Base-by-base conservation (phyloP, 2,329 filamentous ascomycete species). In the Neoscytalidium dimidiatum region DNA sequence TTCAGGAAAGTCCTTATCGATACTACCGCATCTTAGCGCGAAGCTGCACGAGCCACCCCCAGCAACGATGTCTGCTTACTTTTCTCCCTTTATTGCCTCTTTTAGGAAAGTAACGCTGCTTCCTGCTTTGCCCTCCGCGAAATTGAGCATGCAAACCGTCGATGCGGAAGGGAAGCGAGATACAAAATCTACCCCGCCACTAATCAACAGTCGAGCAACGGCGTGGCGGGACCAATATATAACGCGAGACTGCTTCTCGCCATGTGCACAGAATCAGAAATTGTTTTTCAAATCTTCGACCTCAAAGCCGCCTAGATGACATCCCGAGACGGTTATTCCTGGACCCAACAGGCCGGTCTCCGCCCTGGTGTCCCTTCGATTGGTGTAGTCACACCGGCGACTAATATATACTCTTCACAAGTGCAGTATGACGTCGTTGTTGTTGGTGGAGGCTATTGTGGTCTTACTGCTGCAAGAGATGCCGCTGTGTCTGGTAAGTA, bases 391-490 rank as follows among this genome's bases (percentile, higher is more conserved):
- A 49, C 49, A 1, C 71, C 70, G 4, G 29, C 66, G 0, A 66
- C 62, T 0, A 72, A 73, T 33, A 41, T 72, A 14, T 33, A 57
- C 1, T 69, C 64, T 38, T 43, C 61, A 4, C 21, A 60, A 46
- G 41, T 58, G 3, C 4, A 64, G 3, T 71, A 70, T 57, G 71
- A 73, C 61, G 71, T 71, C 4, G 49, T 73, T 1, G 64, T 73
- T 14, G 66, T 73, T 17, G 71, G 70, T 9, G 71, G 69, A 7
- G 71, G 71, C 5, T 72, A 72, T 38, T 70, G 67, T 38, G 71
- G 71, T 4, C 63, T 73, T 2, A 71, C 71, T 21, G 71, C 72
- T 33, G 71, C 72, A 1, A 67, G 70, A 19, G 69, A 73, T 57
- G 64, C 67, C 48, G 53, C 69, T 1, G 49, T 67, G 7, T 68